Base-by-base conservation (phyloP, 768 basidiomycete genomes). In the Amanita pseudoporphyria region DNA sequence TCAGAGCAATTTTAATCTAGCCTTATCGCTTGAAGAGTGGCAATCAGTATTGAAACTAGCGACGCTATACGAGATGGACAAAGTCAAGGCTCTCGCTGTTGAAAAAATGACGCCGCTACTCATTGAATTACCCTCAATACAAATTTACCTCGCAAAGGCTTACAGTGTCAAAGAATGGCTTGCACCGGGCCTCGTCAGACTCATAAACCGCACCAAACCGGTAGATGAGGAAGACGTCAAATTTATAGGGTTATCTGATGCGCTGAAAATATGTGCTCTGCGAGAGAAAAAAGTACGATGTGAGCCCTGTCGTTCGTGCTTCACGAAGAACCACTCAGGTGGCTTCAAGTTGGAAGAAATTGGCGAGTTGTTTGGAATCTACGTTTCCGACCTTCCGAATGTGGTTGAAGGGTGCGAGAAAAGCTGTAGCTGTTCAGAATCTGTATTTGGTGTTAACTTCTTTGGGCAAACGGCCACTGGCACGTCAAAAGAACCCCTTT, bases 1-100 rank as follows among this genome's bases (percentile, higher is more conserved):
- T 41, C 12, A 16, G 19, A 12, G 14, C 2, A 14, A 46, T n/a
- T 10, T 18, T 5, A 6, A 21, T 18, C 16, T 16, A 18, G 6
- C 7, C 6, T 47, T 38, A n/a, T 36, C 35, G 7, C 28, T 48
- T 28, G 28, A 50, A n/a, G 54, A 52, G 32, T 52, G 42, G 43
- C 12, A 18, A 16, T 36, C 31, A 19, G 41, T 44, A 1, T 30
- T 45, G 16, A 31, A 45, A 39, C 14, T 52, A 3, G 42, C 50
- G 12, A 18, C 9, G 6, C 13, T 21, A 13, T 52, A 46, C 19
- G 43, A 44, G 18, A 45, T 52, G 42, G 19, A 7, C 4, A 35
- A 40, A 28, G 9, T 32, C 19, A 38, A 39, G n/a, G 26, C 18
- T 12, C 35, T 45, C 3, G 36, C 22, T 3, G 30, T 52, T 14